Evolutionary conservation across 2,329 filamentous ascomycete species (phyloP), one percentile per base, ranked within the genome.

Genomic region (Pseudogymnoascus sp.): DNA sequence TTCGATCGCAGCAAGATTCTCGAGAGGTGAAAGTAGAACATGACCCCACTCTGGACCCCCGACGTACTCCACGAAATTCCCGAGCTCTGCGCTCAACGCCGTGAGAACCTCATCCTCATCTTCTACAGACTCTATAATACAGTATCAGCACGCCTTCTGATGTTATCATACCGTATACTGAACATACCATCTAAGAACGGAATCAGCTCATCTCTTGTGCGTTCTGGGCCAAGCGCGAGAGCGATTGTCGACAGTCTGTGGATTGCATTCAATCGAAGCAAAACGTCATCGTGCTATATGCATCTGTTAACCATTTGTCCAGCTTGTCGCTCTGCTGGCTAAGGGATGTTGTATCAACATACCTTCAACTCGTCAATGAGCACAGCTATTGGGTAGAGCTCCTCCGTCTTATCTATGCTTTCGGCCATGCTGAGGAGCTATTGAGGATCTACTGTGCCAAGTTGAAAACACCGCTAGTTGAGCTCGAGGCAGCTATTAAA

Each of bases 361-460:
- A 96, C 93, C 91, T 97, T 99, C 74, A 99, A 85, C 86, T 99
- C 95, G 79, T 99, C 95, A 79, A 99, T 99, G 79, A 99, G 88
- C 71, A 99, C 95, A 75, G 96, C 95, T 82, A 99, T 99, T 77
- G 95, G 95, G 79, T 97, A 99, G 74, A 99, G 92, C 87, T 97
- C 96, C 81, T 99, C 95, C 78, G 89, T 96, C 82, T 93, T 87
- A 79, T 88, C 90, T 77, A 88, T 84, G 80, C 88, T 89, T 81
- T 97, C 85, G 79, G 85, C 91, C 93, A 97, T 97, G 77, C 78
- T 83, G 84, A 56, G 50, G 33, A 56, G 50, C 50, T 56, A 33
- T 56, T 35, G 50, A 35, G 29, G 50, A 56, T 56, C 26, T 56
- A 33, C 16, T 13, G 50, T 56, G 61, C 59, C 59, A 26, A 61